phyloP scores from a whole-genome alignment of 2,329 filamentous ascomycete genomes.

The Trichophyton rubrum region DNA sequence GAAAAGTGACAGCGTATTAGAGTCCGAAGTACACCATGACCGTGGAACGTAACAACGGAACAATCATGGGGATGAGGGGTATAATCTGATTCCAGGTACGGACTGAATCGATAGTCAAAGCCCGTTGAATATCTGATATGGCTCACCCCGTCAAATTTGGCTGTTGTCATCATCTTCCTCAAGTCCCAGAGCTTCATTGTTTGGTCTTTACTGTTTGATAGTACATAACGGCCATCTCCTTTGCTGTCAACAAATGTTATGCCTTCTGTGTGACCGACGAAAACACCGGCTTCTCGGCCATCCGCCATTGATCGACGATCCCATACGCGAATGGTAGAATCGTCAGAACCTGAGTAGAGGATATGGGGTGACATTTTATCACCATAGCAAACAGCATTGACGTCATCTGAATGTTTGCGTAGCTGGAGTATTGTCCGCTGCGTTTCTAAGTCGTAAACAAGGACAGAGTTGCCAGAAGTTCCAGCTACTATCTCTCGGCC shows the following conservation, averaged over 20 bases:
- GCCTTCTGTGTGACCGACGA: slow-evolving; percentile 42
- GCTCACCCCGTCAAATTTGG: slow-evolving; percentile 43
- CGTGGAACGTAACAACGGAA: slow-evolving; percentile 83
- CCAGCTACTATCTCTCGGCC: slow-evolving; percentile 83
- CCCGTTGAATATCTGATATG: slow-evolving; percentile 41
- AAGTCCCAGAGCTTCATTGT: slow-evolving; percentile 96
- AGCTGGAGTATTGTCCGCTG: slow-evolving; percentile 62
- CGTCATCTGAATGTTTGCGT: slow-evolving; percentile 69
- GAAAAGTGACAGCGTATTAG: slow-evolving; percentile 93
- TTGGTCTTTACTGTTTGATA: slow-evolving; percentile 92
- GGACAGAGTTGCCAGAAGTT: slow-evolving; percentile 63
- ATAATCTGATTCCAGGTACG: slow-evolving; percentile 43
- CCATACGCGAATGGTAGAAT: slow-evolving; percentile 91
- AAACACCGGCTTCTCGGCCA: slow-evolving; percentile 51
- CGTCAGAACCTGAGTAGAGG: slow-evolving; percentile 89
- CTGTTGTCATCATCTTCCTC: slow-evolving; percentile 70
- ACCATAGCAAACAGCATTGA: slow-evolving; percentile 94
- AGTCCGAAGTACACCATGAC: slow-evolving; percentile 77
- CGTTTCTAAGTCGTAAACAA: slow-evolving; percentile 86
- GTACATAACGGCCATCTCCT: slow-evolving; percentile 75
- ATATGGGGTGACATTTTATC: slow-evolving; percentile 83
- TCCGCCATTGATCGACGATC: slow-evolving; percentile 61
- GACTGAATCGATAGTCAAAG: slow-evolving; percentile 51
- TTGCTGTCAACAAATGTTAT: slow-evolving; percentile 64
- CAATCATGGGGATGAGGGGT: slow-evolving; percentile 69